Evolutionary conservation across 371 early-diverging fungal genomes (phyloP).

Genomic region (Syncephalis plumigaleata): DNA sequence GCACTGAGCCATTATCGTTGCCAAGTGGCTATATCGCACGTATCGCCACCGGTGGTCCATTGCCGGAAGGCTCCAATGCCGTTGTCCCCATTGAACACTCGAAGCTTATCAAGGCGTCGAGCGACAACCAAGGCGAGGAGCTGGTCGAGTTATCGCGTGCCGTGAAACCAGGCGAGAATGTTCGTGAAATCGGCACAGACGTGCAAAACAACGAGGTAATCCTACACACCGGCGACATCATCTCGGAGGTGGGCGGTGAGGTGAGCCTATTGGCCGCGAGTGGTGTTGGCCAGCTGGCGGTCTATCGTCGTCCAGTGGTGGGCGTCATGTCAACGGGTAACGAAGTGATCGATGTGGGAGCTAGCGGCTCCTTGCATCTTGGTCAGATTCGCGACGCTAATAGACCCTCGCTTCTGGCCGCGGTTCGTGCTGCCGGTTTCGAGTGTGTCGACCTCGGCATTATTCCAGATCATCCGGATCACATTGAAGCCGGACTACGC

Average conservation of each 20-base stretch:
- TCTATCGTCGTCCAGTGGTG: constrained; percentile 47
- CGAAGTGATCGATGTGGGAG: constrained; percentile 51
- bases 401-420: constrained; percentile 53
- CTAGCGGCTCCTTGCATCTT: constrained; percentile 19
- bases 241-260: constrained; percentile 60
- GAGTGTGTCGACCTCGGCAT: constrained; percentile 58
- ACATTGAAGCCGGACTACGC: constrained; percentile 23
- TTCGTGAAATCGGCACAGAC: constrained; percentile 70
- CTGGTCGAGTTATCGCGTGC: constrained; percentile 27
- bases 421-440: constrained; percentile 39
- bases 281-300: constrained; percentile 45
- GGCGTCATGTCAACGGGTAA: constrained; percentile 81
- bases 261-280: constrained; percentile 64
- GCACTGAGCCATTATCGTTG: constrained; percentile 9
- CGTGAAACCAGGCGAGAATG: constrained; percentile 25
- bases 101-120: constrained; percentile 27
- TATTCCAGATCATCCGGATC: constrained; percentile 42
- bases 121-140: constrained; percentile 37
- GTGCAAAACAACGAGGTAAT: constrained; percentile 35
- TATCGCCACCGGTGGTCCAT: constrained; percentile 74
- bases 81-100: constrained; percentile 93
- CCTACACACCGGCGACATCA: constrained; percentile 26
- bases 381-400: constrained; percentile 77
- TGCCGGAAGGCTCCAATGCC: constrained; percentile 65
- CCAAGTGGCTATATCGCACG: constrained; percentile 43